Conservation (phyloP, 1,139 yeast species). For the Saccharomyces hybrid region DNA sequence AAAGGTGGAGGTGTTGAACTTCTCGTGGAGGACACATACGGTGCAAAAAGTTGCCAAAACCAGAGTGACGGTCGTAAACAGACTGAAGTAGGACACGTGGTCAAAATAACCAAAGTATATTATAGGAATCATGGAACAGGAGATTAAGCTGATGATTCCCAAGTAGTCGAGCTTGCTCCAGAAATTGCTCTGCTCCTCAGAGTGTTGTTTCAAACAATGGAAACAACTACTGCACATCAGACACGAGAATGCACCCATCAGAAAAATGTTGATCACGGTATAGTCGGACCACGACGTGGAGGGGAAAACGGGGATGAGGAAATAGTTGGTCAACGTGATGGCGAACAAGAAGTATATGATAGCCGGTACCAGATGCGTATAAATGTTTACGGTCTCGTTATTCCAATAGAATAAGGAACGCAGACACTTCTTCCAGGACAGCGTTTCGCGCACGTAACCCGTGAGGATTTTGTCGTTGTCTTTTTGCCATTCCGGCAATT, state of each 20-base stretch:
- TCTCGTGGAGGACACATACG: slow-evolving; percentile 55
- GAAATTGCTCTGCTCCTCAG: slow-evolving; percentile 45
- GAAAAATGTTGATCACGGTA: slow-evolving; percentile 38
- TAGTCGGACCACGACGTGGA: slow-evolving; percentile 43
- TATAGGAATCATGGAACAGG: slow-evolving; percentile 67
- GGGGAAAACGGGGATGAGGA: slow-evolving; percentile 38
- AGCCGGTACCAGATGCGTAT: slow-evolving; percentile 72
- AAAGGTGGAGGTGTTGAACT: slow-evolving; percentile 60
- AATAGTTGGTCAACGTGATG: slow-evolving; percentile 27
- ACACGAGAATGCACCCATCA: slow-evolving; percentile 50
- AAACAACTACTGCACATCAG: slow-evolving; percentile 67
- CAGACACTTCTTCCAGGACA: slow-evolving; percentile 45
- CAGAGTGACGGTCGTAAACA: slow-evolving; percentile 46
- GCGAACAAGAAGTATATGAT: slow-evolving; percentile 33
- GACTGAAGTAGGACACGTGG: slow-evolving; percentile 35
- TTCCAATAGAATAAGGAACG: slow-evolving; percentile 59
- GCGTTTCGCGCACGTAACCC: slow-evolving; percentile 68
- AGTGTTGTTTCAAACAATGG: slow-evolving; percentile 75
- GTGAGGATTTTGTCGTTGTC: slow-evolving; percentile 70
- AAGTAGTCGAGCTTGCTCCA: slow-evolving; percentile 79
- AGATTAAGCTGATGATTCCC: slow-evolving; percentile 74
- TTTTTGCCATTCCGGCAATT: slow-evolving; percentile 73
- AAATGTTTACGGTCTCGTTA: slow-evolving; percentile 77
- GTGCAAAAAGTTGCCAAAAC: slow-evolving; percentile 57
- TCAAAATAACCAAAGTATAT: slow-evolving; percentile 63